Percentiles rank a stretch among this genome's conserved stretches.
Conservation (phyloP, 2,329 filamentous ascomycete genomes). For the Calonectria hawksworthii region DNA sequence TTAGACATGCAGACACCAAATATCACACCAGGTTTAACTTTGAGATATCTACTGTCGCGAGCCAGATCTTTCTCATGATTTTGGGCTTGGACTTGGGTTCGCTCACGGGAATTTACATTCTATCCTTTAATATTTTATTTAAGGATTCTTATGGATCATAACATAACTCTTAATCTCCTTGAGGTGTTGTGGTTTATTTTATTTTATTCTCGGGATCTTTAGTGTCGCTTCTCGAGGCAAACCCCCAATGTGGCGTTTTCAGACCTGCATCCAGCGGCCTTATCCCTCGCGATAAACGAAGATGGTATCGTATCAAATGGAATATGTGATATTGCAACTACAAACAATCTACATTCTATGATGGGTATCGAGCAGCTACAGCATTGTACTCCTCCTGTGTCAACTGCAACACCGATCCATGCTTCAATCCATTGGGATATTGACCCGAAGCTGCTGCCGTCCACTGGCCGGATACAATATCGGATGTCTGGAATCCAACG, state of each 20-base stretch:
- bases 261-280: too few relatives aligned
- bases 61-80: too few relatives aligned
- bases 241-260: too few relatives aligned
- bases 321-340: neutral
- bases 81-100: too few relatives aligned
- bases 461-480: constrained; percentile 51
- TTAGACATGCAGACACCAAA: neutral
- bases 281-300: neutral
- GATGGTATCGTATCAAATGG: neutral
- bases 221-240: neutral
- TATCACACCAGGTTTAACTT: neutral
- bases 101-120: too few relatives aligned
- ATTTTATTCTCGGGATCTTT: neutral
- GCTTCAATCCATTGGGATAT: constrained; percentile 61
- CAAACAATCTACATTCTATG: neutral
- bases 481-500: constrained; percentile 57
- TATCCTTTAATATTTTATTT: too few relatives aligned
- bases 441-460: constrained; percentile 50
- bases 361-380: constrained; percentile 32
- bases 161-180: too few relatives aligned
- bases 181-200: too few relatives aligned
- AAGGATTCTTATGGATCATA: too few relatives aligned
- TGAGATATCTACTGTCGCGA: too few relatives aligned
- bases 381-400: constrained; percentile 58
- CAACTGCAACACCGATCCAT: constrained; percentile 62